These are phyloP conservation scores for Juglanconis oblonga DNA, from an alignment of 2,329 filamentous ascomycete genomes.

Conservation along the genomic window DNA sequence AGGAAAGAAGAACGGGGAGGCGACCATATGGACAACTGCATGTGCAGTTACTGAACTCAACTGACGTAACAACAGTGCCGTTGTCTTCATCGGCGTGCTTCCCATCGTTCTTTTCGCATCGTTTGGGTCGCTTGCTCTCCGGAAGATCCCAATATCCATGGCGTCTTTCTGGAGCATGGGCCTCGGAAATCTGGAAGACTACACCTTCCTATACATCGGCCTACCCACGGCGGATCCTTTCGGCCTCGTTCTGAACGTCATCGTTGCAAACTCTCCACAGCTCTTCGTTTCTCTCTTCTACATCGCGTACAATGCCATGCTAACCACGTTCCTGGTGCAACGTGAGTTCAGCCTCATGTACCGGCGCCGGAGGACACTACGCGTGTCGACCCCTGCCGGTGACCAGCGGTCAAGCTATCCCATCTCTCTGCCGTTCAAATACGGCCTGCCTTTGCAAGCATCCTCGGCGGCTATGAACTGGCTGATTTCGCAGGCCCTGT, in stretches of 20 bases:
- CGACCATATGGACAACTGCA: neutral
- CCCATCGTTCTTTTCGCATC: conserved; percentile 15
- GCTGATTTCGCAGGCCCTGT: conserved; percentile 46
- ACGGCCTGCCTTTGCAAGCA: conserved; percentile 36
- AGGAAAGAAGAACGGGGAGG: too few relatives aligned
- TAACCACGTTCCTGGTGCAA: conserved; percentile 43
- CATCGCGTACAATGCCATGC: conserved; percentile 39
- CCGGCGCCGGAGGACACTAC: conserved; percentile 32
- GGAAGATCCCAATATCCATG: conserved; percentile 20
- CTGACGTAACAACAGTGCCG: neutral
- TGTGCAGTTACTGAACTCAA: neutral
- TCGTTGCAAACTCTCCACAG: conserved; percentile 44
- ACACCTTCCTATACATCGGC: conserved; percentile 25
- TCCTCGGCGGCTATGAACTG: conserved; percentile 41
- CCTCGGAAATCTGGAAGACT: conserved; percentile 27
- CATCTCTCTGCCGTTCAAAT: conserved; percentile 43
- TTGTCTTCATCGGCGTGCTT: neutral
- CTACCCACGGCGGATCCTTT: conserved; percentile 26
- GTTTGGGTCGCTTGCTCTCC: conserved; percentile 17
- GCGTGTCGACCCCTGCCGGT: conserved; percentile 38
- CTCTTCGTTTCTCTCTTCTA: conserved; percentile 44
- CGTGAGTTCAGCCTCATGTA: conserved; percentile 44
- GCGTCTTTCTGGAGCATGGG: conserved; percentile 26
- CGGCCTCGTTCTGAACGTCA: conserved; percentile 30
- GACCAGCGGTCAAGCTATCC: conserved; percentile 41